phyloP scores from a whole-genome alignment of 2,329 filamentous ascomycete genomes.

The Herpotrichia juniperi region DNA sequence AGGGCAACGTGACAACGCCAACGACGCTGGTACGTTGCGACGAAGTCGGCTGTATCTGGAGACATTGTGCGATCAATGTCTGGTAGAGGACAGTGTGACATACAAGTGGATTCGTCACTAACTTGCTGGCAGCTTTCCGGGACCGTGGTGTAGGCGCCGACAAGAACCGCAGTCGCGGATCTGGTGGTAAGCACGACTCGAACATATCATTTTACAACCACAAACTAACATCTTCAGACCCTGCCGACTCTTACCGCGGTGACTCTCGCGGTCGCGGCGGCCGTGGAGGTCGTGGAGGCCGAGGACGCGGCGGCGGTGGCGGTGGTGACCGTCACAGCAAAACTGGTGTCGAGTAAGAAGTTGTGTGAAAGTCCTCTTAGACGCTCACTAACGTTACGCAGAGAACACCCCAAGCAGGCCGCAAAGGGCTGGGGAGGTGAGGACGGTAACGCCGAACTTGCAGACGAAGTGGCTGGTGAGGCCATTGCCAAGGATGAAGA shows the following conservation, averaged over 20 bases:
- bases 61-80: conserved; percentile 5
- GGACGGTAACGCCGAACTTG: conserved; percentile 82
- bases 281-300: conserved; percentile 52
- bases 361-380: background rate
- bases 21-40: conserved; percentile 79
- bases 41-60: background rate
- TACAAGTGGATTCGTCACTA: conserved; percentile 18
- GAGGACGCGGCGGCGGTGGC: conserved; percentile 50
- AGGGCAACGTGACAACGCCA: conserved; percentile 66
- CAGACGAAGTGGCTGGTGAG: conserved; percentile 90
- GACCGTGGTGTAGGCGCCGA: conserved; percentile 81
- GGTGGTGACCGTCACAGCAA: conserved; percentile 68
- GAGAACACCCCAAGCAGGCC: conserved; percentile 84
- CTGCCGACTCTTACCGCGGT: conserved; percentile 38
- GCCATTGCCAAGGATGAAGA: conserved; percentile 85
- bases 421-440: conserved; percentile 87
- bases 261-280: conserved; percentile 49
- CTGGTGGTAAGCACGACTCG: conserved; percentile 35
- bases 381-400: conserved; percentile 42
- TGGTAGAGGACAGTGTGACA: background rate
- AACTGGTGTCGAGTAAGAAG: conserved; percentile 63
- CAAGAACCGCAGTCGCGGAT: conserved; percentile 77
- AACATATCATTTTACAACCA: conserved; percentile 8
- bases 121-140: conserved; percentile 72
- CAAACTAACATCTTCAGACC: conserved; percentile 23